Percentiles rank a stretch among this genome's conserved stretches.
These are phyloP conservation scores for Arabidopsis lyrata DNA, from an alignment of 441 rosid species.

Conservation along the genomic window DNA sequence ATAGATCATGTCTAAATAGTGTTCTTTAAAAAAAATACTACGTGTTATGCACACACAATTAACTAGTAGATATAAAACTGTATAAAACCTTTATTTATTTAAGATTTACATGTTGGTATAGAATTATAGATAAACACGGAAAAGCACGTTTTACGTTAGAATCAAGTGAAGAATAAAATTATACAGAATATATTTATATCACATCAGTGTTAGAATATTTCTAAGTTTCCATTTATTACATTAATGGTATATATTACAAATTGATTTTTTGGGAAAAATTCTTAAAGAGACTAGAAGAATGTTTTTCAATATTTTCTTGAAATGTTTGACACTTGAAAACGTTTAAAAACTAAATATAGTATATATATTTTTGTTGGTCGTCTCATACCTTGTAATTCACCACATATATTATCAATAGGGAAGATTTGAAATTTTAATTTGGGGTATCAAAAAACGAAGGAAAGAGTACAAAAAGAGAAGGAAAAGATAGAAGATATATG, in stretches of 20 bases:
- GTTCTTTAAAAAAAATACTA: too few species aligned
- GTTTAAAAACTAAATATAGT: conserved; percentile 14
- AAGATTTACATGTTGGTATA: too few species aligned
- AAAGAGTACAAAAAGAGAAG: conserved; percentile 27
- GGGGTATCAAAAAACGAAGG: neutral
- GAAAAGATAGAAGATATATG: conserved; percentile 3
- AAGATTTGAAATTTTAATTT: conserved; percentile 6
- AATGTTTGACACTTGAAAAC: conserved; percentile 14
- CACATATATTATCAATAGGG: conserved; percentile 30
- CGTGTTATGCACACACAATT: too few species aligned
- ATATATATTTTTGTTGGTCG: conserved; percentile 13
- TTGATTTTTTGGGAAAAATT: conserved; percentile 5
- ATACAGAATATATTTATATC: too few species aligned
- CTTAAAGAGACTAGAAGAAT: conserved; percentile 21
- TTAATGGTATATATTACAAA: neutral
- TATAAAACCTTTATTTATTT: too few species aligned
- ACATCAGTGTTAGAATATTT: too few species aligned
- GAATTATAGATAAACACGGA: too few species aligned
- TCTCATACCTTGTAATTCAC: conserved; percentile 32
- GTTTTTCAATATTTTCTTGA: conserved; percentile 23
- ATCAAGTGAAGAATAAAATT: too few species aligned
- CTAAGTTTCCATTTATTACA: neutral
- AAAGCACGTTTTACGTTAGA: too few species aligned
- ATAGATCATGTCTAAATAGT: neutral
- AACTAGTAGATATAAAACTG: too few species aligned